A percentile compares a stretch with the other conserved stretches of the same genome.
phyloP scores from a whole-genome alignment of 2,329 filamentous ascomycete genomes.

The Pleoardoris graminearum region DNA sequence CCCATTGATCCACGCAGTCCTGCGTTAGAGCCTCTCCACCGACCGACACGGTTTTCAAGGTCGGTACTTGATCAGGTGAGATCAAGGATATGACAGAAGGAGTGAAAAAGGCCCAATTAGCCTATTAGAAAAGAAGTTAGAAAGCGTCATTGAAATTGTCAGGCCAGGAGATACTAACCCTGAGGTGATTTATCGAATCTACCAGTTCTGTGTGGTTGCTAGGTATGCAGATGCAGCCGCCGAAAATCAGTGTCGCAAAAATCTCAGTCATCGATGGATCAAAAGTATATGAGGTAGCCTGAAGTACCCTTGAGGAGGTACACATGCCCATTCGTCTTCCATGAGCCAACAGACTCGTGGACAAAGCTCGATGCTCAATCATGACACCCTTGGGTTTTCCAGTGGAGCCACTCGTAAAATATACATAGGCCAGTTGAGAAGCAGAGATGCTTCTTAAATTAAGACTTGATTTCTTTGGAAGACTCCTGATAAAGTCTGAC shows the following conservation, averaged over 20 bases:
- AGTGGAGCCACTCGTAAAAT: constrained; percentile 51
- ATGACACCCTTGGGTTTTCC: constrained; percentile 60
- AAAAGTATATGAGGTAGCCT: constrained; percentile 61
- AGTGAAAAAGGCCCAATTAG: constrained; percentile 10
- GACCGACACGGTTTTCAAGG: constrained; percentile 8
- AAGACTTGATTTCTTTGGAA: too few relatives aligned
- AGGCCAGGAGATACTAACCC: too few relatives aligned
- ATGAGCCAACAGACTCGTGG: constrained; percentile 23
- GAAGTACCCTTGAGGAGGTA: constrained; percentile 44
- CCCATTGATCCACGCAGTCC: constrained; percentile 11
- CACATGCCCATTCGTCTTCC: constrained; percentile 24
- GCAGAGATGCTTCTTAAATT: too few relatives aligned
- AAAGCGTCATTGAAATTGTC: too few relatives aligned
- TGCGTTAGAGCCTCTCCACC: constrained; percentile 13
- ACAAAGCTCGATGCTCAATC: constrained; percentile 62
- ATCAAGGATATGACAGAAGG: constrained; percentile 12
- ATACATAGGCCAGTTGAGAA: background rate
- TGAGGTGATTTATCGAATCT: constrained; percentile 51
- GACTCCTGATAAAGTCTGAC: background rate
- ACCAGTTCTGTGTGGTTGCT: constrained; percentile 53
- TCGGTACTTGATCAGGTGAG: constrained; percentile 8
- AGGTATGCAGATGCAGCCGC: constrained; percentile 64
- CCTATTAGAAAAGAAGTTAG: too few relatives aligned
- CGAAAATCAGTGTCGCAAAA: constrained; percentile 58
- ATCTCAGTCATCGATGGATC: constrained; percentile 60